Evolutionary conservation across 2,329 filamentous ascomycete genomes (phyloP).

Genomic region (Purpureocillium lavendulum): DNA sequence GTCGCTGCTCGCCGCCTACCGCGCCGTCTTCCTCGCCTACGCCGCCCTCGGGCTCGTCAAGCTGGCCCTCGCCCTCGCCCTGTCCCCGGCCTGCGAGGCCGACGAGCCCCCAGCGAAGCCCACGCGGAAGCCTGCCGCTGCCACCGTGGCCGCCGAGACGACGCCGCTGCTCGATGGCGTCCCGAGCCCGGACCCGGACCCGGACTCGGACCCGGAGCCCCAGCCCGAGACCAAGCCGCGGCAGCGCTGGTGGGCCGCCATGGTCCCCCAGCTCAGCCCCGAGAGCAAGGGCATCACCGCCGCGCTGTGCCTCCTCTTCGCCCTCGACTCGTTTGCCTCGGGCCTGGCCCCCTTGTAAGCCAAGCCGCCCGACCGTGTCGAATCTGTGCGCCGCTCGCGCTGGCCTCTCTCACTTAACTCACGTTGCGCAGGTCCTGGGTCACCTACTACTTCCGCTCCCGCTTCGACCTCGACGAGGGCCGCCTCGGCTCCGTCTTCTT

Average conservation of each 20-base stretch:
- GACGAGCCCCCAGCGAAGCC: conserved; percentile 12
- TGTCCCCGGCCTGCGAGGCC: conserved; percentile 39
- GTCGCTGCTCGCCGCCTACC: conserved; percentile 38
- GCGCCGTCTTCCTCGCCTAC: conserved; percentile 49
- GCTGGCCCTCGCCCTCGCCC: conserved; percentile 37
- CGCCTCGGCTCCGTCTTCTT: conserved; percentile 47
- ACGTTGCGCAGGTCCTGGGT: conserved; percentile 41
- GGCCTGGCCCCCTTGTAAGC: conserved; percentile 58
- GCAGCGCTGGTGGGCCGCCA: conserved; percentile 2
- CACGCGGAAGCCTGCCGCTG: background rate
- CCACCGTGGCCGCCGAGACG: conserved; percentile 7
- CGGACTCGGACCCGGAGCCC: too few relatives aligned
- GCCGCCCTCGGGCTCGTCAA: conserved; percentile 49
- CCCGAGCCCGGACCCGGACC: too few relatives aligned
- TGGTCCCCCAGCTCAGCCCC: conserved; percentile 50
- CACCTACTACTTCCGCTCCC: conserved; percentile 45
- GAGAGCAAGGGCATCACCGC: conserved; percentile 46
- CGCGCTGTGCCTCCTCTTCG: conserved; percentile 59
- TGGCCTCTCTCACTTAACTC: too few relatives aligned
- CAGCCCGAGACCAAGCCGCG: background rate
- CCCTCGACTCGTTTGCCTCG: conserved; percentile 60
- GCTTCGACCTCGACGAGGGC: conserved; percentile 38
- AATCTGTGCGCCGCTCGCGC: too few relatives aligned
- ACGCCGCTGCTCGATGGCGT: conserved; percentile 17
- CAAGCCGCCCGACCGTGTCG: too few relatives aligned